These are phyloP conservation scores for Avicennia marina DNA, from an alignment of 257 asterid genomes.

Conservation along the genomic window DNA sequence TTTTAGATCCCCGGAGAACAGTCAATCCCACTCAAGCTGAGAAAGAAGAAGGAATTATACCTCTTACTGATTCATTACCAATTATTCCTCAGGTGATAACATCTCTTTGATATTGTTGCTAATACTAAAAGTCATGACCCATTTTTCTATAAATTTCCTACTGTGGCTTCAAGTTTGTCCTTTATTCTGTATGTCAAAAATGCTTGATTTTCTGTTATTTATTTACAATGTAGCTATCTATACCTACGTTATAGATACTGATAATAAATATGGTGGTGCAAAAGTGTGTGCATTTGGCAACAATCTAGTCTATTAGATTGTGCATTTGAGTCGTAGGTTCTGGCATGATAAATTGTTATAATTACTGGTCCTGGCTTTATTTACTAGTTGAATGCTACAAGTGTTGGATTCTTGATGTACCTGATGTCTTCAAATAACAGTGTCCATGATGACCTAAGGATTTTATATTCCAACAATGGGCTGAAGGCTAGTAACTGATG, in stretches of 20 bases:
- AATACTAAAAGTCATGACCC: neutral
- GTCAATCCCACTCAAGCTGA: conserved; percentile 89
- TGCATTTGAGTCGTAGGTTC: neutral
- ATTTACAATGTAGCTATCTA: too few species aligned
- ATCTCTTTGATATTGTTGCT: conserved; percentile 9
- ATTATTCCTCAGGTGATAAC: conserved; percentile 81
- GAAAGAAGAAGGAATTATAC: conserved; percentile 98
- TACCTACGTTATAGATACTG: neutral
- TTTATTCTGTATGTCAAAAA: too few species aligned
- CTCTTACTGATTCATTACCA: conserved; percentile 92
- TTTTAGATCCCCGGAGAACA: conserved; percentile 89
- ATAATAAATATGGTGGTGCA: neutral
- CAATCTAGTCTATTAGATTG: neutral
- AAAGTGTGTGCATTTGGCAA: neutral
- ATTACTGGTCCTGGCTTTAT: too few species aligned
- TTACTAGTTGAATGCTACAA: too few species aligned
- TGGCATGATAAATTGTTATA: neutral
- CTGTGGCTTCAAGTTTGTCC: too few species aligned
- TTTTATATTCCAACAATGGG: too few species aligned
- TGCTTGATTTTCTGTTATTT: too few species aligned
- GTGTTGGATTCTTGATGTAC: too few species aligned
- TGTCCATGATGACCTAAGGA: too few species aligned
- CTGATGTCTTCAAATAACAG: too few species aligned
- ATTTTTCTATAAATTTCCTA: neutral
- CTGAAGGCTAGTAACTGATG: too few species aligned